Evolutionary conservation across 2,329 filamentous ascomycete genomes (phyloP).

Genomic region (Cytospora paraplurivora): DNA sequence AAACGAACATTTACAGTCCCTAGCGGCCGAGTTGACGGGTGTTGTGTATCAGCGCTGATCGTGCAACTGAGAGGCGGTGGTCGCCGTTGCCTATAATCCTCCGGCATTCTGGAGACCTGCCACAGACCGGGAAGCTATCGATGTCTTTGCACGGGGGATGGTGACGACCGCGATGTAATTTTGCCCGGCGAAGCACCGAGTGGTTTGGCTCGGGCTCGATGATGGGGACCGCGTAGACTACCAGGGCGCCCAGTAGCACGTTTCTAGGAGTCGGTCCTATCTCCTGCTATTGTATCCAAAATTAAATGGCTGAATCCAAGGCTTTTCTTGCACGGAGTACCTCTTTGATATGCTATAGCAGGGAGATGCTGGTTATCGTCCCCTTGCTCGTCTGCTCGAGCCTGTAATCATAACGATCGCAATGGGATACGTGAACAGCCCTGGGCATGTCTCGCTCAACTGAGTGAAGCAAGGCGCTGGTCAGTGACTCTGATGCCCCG

Average conservation of each 20-base stretch:
- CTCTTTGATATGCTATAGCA: neutral
- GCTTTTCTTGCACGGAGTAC: neutral
- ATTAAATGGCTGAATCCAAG: neutral
- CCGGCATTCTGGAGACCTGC: neutral
- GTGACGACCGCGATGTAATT: neutral
- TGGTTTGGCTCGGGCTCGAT: constrained; percentile 4
- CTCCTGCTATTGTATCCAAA: neutral
- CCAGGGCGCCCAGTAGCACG: neutral
- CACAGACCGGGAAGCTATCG: neutral
- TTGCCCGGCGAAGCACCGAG: neutral
- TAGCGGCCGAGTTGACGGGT: neutral
- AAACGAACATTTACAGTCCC: neutral
- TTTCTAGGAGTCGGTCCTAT: neutral
- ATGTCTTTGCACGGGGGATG: neutral
- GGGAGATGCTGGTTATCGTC: no score
- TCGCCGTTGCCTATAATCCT: neutral
- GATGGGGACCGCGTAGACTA: neutral
- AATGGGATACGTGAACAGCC: neutral
- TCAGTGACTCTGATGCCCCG: neutral
- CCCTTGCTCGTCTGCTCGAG: neutral
- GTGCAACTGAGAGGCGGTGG: neutral
- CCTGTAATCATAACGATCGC: neutral
- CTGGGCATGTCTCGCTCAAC: neutral
- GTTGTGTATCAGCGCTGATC: neutral
- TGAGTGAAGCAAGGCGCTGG: neutral